These are phyloP conservation scores for Ceratobasidium sp. DNA, from an alignment of 1,284 basidiomycete species.

Conservation along the genomic window DNA sequence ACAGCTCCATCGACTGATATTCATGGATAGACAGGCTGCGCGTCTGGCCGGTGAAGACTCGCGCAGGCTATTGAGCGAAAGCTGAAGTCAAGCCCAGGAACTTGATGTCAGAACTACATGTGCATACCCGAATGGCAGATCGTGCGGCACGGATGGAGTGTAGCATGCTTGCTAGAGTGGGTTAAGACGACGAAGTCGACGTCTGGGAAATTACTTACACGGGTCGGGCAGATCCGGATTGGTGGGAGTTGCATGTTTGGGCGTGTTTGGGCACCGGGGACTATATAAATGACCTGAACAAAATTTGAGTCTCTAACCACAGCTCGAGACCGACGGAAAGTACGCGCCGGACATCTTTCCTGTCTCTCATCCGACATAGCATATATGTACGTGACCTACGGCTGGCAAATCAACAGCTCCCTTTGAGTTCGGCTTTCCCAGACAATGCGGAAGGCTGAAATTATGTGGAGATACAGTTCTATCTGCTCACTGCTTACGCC, in stretches of 20 bases:
- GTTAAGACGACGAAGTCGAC: neutral
- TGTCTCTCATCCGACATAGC: constrained; percentile 43
- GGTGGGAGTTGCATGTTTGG: constrained; percentile 10
- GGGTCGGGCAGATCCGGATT: constrained; percentile 38
- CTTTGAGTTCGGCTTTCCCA: constrained; percentile 79
- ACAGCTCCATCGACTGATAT: constrained; percentile 93
- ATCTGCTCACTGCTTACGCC: constrained; percentile 13
- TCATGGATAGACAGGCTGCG: constrained; percentile 98
- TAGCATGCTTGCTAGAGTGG: constrained; percentile 23
- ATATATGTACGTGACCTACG: constrained; percentile 35
- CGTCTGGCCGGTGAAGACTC: constrained; percentile 74
- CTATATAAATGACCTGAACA: constrained; percentile 12
- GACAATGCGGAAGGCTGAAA: constrained; percentile 70
- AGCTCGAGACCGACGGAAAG: constrained; percentile 39
- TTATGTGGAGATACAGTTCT: constrained; percentile 70
- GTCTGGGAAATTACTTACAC: constrained; percentile 34
- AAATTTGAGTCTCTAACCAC: constrained; percentile 29
- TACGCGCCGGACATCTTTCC: constrained; percentile 31
- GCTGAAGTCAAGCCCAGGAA: neutral
- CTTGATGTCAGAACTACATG: neutral
- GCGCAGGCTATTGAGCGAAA: constrained; percentile 25
- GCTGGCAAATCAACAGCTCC: constrained; percentile 55
- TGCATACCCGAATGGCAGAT: constrained; percentile 35
- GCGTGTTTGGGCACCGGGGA: neutral
- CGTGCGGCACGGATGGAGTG: constrained; percentile 29